phyloP scores from a whole-genome alignment of 2,329 filamentous ascomycete species.

The Aspergillus texensis region DNA sequence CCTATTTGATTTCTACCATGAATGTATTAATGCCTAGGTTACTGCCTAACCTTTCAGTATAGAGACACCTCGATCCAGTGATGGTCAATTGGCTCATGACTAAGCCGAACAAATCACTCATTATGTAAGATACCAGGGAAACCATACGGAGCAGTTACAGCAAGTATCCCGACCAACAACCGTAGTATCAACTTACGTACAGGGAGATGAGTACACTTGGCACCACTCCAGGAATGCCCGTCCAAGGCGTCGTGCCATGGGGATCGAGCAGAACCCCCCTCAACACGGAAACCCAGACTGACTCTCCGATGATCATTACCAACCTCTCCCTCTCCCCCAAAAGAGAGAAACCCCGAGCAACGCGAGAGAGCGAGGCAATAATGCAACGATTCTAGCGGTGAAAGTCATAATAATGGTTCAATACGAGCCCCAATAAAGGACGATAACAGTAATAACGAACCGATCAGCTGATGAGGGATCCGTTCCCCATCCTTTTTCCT shows the following conservation, averaged over 20 bases:
- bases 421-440: not conserved
- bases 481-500: not conserved
- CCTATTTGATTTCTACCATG: not conserved
- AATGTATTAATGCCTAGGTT: conserved; percentile 2
- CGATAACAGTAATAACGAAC: conserved; percentile 1
- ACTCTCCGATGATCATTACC: not conserved
- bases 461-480: not conserved
- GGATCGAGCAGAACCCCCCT: not conserved
- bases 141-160: not conserved
- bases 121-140: not conserved
- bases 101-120: conserved; percentile 1
- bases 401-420: not conserved
- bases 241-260: not conserved
- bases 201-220: not conserved
- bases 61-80: not conserved
- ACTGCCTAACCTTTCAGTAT: not conserved
- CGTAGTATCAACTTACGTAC: not conserved
- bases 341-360: not conserved
- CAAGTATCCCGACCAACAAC: not conserved
- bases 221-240: not conserved
- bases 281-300: not conserved
- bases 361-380: not conserved
- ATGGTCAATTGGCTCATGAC: not conserved
- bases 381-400: not conserved
- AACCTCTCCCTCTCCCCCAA: not conserved